A percentile compares a stretch with the other conserved stretches of the same genome.
Conservation (phyloP, 176 grass and related monocot genomes). For the Cenchrus purpureus region DNA sequence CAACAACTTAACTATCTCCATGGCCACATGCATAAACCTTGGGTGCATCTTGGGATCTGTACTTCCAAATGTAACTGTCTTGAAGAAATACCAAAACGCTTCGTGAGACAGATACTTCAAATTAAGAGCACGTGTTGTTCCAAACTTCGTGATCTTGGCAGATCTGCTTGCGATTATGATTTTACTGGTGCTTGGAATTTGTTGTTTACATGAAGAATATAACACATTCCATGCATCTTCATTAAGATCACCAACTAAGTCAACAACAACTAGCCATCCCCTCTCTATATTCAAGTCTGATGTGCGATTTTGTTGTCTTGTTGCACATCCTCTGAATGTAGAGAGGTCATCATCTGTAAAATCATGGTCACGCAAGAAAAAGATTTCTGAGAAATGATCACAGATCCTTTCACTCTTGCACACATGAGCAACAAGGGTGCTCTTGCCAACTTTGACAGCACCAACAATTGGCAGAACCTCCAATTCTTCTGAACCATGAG, state of each 20-base stretch:
- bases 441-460: conserved; percentile 1
- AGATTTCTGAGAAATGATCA: conserved; percentile 17
- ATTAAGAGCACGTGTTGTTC: neutral
- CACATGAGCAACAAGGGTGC: conserved; percentile 27
- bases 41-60: too few species aligned
- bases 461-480: neutral
- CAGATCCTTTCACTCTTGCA: conserved; percentile 27
- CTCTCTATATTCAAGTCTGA: neutral
- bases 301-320: neutral
- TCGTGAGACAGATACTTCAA: neutral
- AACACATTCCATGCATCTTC: neutral
- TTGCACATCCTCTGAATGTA: neutral
- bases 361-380: neutral
- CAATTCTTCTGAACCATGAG: neutral
- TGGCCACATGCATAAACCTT: too few species aligned
- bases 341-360: neutral
- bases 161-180: neutral
- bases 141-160: neutral
- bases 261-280: neutral
- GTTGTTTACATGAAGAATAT: neutral
- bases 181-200: conserved; percentile 8
- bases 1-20: too few species aligned
- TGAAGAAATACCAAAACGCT: too few species aligned
- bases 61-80: too few species aligned
- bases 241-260: neutral